Base-by-base conservation (phyloP, 2,329 filamentous ascomycete species). In the Thelonectria olida region DNA sequence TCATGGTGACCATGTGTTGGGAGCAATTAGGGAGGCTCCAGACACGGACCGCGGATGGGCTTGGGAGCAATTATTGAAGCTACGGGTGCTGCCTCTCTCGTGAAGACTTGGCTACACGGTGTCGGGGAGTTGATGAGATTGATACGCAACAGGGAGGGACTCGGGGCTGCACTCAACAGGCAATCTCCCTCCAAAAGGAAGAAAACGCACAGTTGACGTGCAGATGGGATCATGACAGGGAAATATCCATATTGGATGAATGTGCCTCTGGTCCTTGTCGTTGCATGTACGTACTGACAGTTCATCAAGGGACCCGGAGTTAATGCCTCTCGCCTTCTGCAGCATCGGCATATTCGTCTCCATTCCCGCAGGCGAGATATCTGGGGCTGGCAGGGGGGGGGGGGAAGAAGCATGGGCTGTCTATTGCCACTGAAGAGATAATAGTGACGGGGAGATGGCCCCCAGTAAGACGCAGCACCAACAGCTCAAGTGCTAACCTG, bases 41-140 rank as follows among this genome's bases (percentile, higher is more conserved):
- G 36, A 67, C 68, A 69, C 68, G 68, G 68, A 50, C 68, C 64
- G 54, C 44, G 12, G 15, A 54, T 55, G 66, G 67, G 67, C 56
- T 45, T 36, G 15, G 23, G 34, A 34, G 28, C 39, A 17, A 22
- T 12, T 17, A 20, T 22, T 39, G 23, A 39, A 20, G 42, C 25
- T 54, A 28, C 39, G 23, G 4, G 36, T 38, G 22, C 25, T n/a
- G n/a, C n/a, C n/a, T n/a, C n/a, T n/a, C n/a, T n/a, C n/a, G n/a
- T n/a, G n/a, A n/a, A n/a, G n/a, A n/a, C n/a, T n/a, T n/a, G n/a
- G n/a, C 27, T 49, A 25, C 20, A 22, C 25, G 9, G 44, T 17
- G n/a, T n/a, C n/a, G n/a, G n/a, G n/a, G n/a, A n/a, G n/a, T n/a
- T n/a, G n/a, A n/a, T n/a, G n/a, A n/a, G 36, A 31, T 39, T 51